These are phyloP conservation scores for Solanum hybrid DNA, from an alignment of 305 asterid genomes.

Conservation along the genomic window DNA sequence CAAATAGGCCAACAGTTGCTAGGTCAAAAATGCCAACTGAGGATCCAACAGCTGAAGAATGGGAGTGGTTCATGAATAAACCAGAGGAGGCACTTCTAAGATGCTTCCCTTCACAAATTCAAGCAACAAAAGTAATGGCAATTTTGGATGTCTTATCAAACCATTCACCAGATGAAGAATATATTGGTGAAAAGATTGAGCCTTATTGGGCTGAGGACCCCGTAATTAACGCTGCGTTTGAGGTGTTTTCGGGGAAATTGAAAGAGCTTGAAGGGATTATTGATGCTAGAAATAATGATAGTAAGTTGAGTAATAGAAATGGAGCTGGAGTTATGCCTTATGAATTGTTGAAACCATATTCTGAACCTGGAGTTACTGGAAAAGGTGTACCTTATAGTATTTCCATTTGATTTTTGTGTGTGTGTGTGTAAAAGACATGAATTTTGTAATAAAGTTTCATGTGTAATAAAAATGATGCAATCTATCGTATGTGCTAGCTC, in stretches of 20 bases:
- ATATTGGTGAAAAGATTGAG: slow-evolving; percentile 28
- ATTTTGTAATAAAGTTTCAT: background rate
- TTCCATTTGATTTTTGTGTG: slow-evolving; percentile 36
- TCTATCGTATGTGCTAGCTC: background rate
- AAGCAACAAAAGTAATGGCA: slow-evolving; percentile 41
- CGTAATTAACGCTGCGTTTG: slow-evolving; percentile 37
- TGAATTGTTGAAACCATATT: slow-evolving; percentile 50
- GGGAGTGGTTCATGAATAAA: slow-evolving; percentile 27
- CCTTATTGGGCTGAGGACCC: slow-evolving; percentile 19
- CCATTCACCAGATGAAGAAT: slow-evolving; percentile 86
- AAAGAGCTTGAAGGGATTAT: slow-evolving; percentile 62
- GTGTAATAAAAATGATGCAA: background rate
- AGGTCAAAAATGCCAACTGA: slow-evolving; percentile 51
- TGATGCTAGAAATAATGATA: slow-evolving; percentile 38
- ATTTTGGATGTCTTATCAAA: slow-evolving; percentile 50
- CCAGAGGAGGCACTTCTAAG: slow-evolving; percentile 53
- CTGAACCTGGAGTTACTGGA: slow-evolving; percentile 63
- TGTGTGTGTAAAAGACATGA: background rate
- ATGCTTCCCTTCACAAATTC: slow-evolving; percentile 56
- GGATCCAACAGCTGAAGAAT: slow-evolving; percentile 32
- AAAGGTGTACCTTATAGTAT: slow-evolving; percentile 73
- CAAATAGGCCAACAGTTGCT: slow-evolving; percentile 65
- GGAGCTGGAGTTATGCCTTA: slow-evolving; percentile 61
- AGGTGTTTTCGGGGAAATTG: slow-evolving; percentile 34
- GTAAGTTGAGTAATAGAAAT: slow-evolving; percentile 24